These are phyloP conservation scores for Jasminum sambac DNA, from an alignment of 257 asterid genomes.

Conservation along the genomic window DNA sequence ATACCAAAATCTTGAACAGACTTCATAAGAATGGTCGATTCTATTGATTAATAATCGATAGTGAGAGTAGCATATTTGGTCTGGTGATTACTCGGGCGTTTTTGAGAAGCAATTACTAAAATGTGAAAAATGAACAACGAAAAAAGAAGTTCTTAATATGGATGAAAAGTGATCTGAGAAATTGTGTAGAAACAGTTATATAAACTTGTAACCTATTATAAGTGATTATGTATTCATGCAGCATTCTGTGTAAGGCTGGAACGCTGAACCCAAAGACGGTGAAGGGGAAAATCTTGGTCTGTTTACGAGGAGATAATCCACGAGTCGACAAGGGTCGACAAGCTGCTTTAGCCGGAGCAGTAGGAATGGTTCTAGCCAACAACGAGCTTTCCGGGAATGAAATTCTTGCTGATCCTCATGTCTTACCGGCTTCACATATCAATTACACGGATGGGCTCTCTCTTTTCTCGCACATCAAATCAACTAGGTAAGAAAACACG, in stretches of 20 bases:
- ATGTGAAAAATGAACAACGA: too few species aligned
- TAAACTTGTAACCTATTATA: too few species aligned
- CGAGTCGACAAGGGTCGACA: conserved; percentile 76
- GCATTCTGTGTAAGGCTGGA: conserved; percentile 65
- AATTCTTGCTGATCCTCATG: conserved; percentile 79
- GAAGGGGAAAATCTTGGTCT: conserved; percentile 81
- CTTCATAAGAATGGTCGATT: not conserved
- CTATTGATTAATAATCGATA: too few species aligned
- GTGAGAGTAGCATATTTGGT: too few species aligned
- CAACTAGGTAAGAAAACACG: conserved; percentile 48
- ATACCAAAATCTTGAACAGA: not conserved
- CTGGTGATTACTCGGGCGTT: too few species aligned
- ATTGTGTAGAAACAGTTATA: too few species aligned
- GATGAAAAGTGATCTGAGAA: too few species aligned
- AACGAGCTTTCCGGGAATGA: conserved; percentile 67
- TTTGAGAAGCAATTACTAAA: too few species aligned
- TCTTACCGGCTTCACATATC: conserved; percentile 82
- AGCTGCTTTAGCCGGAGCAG: conserved; percentile 80
- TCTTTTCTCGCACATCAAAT: conserved; percentile 47
- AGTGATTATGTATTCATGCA: conserved; percentile 24
- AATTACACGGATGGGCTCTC: conserved; percentile 70
- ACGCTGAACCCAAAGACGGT: conserved; percentile 70
- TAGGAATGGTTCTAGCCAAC: conserved; percentile 81
- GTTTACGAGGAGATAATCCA: conserved; percentile 73
- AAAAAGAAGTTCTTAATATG: too few species aligned